Evolutionary conservation across 345 rosid genomes (phyloP), one percentile per base, ranked within the genome.

Genomic region (Pugionium dolabratum): DNA sequence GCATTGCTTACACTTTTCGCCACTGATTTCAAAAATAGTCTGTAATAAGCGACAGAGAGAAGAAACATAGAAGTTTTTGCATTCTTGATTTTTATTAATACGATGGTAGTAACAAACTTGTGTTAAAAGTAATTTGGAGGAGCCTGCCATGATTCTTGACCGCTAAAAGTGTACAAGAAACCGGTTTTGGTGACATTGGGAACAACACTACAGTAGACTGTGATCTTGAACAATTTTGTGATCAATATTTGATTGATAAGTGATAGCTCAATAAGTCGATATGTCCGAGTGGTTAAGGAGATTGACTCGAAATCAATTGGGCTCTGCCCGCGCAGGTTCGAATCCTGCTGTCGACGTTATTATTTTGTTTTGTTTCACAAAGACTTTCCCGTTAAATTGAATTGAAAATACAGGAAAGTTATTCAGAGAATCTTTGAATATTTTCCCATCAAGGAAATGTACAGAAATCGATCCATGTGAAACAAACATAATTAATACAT

Each of bases 241-340:
- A 18, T 18, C 0, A 18, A 18, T 18, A 18, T 18, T 18, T 0
- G 0, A 18, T 18, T 18, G 18, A 18, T 18, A 18, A 18, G 18
- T 0, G 18, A 18, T 18, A 0, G 18, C 18, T 18, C 59, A 53
- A 3, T 0, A 37, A 39, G 93, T 88, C 91, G 85, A 85, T 88
- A 88, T 88, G 94, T 88, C 94, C 88, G 92, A 89, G 95, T 87
- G 90, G 90, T 37, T 37, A 37, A 37, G 41, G 41, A 37, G 41
- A 37, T 37, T 37, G 96, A 88, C 88, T 88, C 94, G 94, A 91
- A 91, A 85, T 91, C 96, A 82, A 84, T 85, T 91, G 96, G 96
- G 92, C 95, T 73, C 0, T 83, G 92, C 92, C 95, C 79, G 96
- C 95, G 95, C 95, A 87, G 98, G 95, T 89, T 89, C 93, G 96